Conservation (phyloP, 345 rosid species). For the Salix arbutifolia region DNA sequence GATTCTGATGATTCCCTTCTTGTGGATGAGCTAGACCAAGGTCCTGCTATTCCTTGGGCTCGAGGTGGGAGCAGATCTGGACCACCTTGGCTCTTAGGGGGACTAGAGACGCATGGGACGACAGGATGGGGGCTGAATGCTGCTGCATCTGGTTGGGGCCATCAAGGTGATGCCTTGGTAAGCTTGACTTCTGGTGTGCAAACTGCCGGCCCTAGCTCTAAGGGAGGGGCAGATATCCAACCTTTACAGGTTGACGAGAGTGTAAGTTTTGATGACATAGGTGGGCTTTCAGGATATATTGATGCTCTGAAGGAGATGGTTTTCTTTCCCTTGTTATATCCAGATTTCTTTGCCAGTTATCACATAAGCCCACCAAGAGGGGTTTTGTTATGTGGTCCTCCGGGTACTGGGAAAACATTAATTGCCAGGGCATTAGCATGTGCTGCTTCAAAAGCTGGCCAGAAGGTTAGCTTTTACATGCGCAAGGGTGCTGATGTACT, state of each 20-base stretch:
- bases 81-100: slow-evolving; percentile 97
- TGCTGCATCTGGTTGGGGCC: slow-evolving; percentile 99
- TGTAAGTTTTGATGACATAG: slow-evolving; percentile 93
- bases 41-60: slow-evolving; percentile 92
- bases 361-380: slow-evolving; percentile 97
- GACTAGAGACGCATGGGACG: slow-evolving; percentile 82
- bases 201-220: slow-evolving; percentile 99
- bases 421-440: slow-evolving; percentile 99
- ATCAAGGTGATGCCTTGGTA: slow-evolving; percentile 83
- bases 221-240: slow-evolving; percentile 99
- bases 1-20: slow-evolving; percentile 99
- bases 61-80: slow-evolving; percentile 93
- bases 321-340: slow-evolving; percentile 92
- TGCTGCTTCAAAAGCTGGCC: slow-evolving; percentile 99
- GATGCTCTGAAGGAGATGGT: slow-evolving; percentile 99
- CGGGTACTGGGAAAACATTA: slow-evolving; percentile 98
- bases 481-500: slow-evolving; percentile 99
- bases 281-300: slow-evolving; percentile 90
- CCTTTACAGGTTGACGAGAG: slow-evolving; percentile 94
- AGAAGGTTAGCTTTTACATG: slow-evolving; percentile 99
- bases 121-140: slow-evolving; percentile 76
- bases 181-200: slow-evolving; percentile 78
- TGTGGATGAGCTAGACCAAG: slow-evolving; percentile 98
- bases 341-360: slow-evolving; percentile 97
- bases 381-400: slow-evolving; percentile 97